Evolutionary conservation across 2,329 filamentous ascomycete species (phyloP).

Genomic region (Xylaria sp.): DNA sequence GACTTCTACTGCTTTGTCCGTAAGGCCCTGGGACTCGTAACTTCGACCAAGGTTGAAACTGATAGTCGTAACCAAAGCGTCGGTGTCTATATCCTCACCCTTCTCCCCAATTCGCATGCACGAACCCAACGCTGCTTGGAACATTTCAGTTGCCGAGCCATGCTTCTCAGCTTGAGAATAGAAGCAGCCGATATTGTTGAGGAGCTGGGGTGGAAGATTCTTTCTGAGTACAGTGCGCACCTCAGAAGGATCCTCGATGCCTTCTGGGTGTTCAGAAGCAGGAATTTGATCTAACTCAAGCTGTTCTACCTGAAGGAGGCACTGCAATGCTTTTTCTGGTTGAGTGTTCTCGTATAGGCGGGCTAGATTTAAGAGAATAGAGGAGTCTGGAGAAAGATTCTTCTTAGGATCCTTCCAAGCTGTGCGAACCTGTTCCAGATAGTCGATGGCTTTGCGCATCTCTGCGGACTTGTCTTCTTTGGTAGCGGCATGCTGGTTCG

Average conservation of each 20-base stretch:
- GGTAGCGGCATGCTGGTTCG: constrained; percentile 70
- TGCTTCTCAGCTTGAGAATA: constrained; percentile 87
- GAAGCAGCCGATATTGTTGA: constrained; percentile 98
- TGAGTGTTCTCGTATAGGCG: constrained; percentile 85
- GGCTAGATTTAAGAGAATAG: constrained; percentile 89
- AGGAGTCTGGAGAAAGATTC: constrained; percentile 78
- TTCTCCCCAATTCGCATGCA: constrained; percentile 82
- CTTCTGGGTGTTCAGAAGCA: constrained; percentile 68
- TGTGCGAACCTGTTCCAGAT: constrained; percentile 82
- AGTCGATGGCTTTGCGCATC: constrained; percentile 81
- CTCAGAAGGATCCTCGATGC: constrained; percentile 64
- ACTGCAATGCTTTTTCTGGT: constrained; percentile 90
- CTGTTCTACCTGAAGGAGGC: constrained; percentile 89
- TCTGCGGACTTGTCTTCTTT: constrained; percentile 89
- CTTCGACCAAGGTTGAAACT: constrained; percentile 95
- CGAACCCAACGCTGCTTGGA: constrained; percentile 88
- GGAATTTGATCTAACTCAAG: constrained; percentile 82
- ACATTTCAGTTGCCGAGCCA: constrained; percentile 80
- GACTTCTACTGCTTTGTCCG: constrained; percentile 83
- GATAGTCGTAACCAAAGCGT: constrained; percentile 92
- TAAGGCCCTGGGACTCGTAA: constrained; percentile 83
- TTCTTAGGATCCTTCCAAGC: constrained; percentile 95
- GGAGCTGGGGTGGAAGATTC: constrained; percentile 81
- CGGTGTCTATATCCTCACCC: constrained; percentile 78
- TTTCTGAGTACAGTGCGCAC: constrained; percentile 71